Base-by-base conservation (phyloP, 2,329 filamentous ascomycete genomes). In the Cercospora beticola region DNA sequence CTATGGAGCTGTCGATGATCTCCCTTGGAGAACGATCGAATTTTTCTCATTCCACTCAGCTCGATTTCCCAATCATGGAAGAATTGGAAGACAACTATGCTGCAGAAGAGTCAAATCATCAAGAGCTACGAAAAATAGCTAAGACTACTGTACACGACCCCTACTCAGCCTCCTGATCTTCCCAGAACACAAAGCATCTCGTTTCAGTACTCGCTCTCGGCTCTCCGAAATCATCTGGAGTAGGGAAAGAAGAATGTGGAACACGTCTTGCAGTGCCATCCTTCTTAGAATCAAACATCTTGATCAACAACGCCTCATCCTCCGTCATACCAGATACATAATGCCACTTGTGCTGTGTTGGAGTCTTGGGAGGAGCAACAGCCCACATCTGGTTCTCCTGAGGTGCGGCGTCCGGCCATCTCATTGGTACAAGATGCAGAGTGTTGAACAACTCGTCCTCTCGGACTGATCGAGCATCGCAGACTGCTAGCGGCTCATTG, bases 261-360 rank as follows among this genome's bases (percentile, higher is more conserved):
- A 33, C 43, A 5, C 66, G 26, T 31, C 66, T 64, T 14, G 66
- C 66, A 8, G 31, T 43, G 12, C 56, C 66, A 28, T 52, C 57
- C 21, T 40, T 61, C 46, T 61, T 65, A 10, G 62, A 64, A 54
- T 65, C 66, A 23, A 65, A 65, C 10, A 65, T 62, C 31, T 68
- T 68, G 52, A 65, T 65, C 16, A 65, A 23, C 30, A 68, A 43
- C 0, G 31, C 43, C 23, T 68, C 62, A 6, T 68, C n/a, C 16
- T 56, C 40, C 16, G 33, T 62, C 62, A 68, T 68, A 9, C 59
- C 58, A 6, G 62, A 65, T 4, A 64, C 28, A 46, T 62, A 65
- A 36, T 65, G 58, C 66, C 66, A 68, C 23, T 68, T 68, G 26
- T 68, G 66, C 62, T 65, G 54, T 14, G 30, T 33, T 5, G 49